Evolutionary conservation across 257 asterid genomes (phyloP), one percentile per base, ranked within the genome.

Genomic region (Cinchona pubescens): DNA sequence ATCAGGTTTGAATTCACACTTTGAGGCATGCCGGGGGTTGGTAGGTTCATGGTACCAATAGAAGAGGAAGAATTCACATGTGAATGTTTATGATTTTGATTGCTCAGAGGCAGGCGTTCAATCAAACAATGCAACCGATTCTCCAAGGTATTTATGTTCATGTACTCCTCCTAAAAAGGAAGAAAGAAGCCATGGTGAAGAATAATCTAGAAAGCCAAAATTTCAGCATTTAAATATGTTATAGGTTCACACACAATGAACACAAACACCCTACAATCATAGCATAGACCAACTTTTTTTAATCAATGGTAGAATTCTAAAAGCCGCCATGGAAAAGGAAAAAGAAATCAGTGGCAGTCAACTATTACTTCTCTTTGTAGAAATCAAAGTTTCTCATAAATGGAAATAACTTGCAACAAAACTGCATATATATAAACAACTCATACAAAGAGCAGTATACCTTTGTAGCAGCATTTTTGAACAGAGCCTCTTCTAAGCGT

Each of bases 1-100:
- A 69, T 71, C 58, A 86, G 70, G 84, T 82, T 85, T 21, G 91
- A 72, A 82, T 86, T 90, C 73, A 86, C 92, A 85, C 87, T 74
- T 81, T 89, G 97, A 69, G 88, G 83, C 86, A 91, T 85, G 42
- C 99, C 98, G 67, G 99, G 99, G 67, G 98, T 95, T 75, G 99
- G 99, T 76, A 95, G n/a, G n/a, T n/a, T 95, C 99, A 95, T 95
- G 59, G 96, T 88, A 73, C 96, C 94, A 71, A 88, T 58, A 72
- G 97, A 83, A 51, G 93, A 83, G 35, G 94, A 84, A 55, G 96
- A 78, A 88, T 79, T 90, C 55, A 84, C 81, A 72, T 87, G 93
- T 64, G 91, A 64, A 75, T 84, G 82, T 79, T 87, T 98, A 75
- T 89, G 96, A 80, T 74, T 86, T 18, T 89, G 96, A 86, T 87